Percentiles rank a stretch among this genome's conserved stretches.
Evolutionary conservation across 2,329 filamentous ascomycete genomes (phyloP).

Genomic region (Talaromyces sp.): DNA sequence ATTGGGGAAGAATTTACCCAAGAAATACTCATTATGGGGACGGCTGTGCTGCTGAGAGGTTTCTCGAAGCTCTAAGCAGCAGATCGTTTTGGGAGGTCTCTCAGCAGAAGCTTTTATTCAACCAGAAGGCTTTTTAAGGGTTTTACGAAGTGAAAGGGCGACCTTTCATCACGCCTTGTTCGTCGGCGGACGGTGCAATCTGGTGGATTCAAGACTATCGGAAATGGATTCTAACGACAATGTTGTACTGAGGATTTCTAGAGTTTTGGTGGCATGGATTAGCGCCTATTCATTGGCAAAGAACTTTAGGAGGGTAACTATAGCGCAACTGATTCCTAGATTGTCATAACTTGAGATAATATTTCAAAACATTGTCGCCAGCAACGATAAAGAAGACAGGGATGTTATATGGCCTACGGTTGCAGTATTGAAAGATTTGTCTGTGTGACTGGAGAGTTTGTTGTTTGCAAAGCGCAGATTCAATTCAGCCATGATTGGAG

Average conservation of each 20-base stretch:
- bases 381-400: background rate
- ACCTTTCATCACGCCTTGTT: background rate
- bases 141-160: no score
- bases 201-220: background rate
- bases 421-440: no score
- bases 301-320: background rate
- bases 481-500: no score
- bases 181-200: background rate
- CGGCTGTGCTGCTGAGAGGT: background rate
- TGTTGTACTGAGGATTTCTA: background rate
- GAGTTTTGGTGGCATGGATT: background rate
- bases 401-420: no score
- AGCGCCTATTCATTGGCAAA: background rate
- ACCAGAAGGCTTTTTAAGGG: background rate
- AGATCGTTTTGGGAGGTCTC: background rate
- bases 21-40: background rate
- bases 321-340: background rate
- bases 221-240: background rate
- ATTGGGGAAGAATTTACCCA: background rate
- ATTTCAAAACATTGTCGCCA: background rate
- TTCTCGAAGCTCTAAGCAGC: background rate
- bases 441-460: no score
- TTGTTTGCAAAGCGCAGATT: no score
- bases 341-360: background rate
- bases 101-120: background rate